A percentile compares a stretch with the other conserved stretches of the same genome.
Evolutionary conservation across 129 eudicot species (phyloP).

Genomic region (Sambucus nigra): DNA sequence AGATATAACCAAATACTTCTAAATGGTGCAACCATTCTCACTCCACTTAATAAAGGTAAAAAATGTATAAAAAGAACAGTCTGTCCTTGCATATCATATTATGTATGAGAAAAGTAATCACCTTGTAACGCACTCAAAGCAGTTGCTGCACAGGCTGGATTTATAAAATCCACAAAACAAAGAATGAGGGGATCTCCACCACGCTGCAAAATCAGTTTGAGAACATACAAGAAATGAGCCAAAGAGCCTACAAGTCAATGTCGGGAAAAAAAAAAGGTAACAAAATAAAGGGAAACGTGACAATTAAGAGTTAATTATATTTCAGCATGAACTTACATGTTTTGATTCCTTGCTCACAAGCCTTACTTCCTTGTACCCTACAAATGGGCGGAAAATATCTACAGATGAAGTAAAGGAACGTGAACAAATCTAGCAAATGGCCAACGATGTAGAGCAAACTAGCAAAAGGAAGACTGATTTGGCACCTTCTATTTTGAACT

Average conservation of each 20-base stretch:
- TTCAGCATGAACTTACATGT: slow-evolving; percentile 39
- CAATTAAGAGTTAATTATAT: background rate
- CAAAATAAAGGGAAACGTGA: background rate
- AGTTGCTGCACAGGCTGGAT: slow-evolving; percentile 57
- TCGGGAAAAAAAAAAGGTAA: background rate
- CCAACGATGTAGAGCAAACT: too few species aligned
- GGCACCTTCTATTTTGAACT: too few species aligned
- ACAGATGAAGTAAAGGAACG: slow-evolving; percentile 22
- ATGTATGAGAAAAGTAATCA: slow-evolving; percentile 6
- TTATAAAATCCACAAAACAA: too few species aligned
- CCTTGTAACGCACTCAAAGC: slow-evolving; percentile 67
- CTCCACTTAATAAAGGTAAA: too few species aligned
- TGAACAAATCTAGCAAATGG: background rate
- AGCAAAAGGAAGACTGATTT: too few species aligned
- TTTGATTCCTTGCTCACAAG: slow-evolving; percentile 53
- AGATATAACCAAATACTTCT: too few species aligned
- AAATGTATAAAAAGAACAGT: too few species aligned
- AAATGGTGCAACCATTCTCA: too few species aligned
- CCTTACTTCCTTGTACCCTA: slow-evolving; percentile 62
- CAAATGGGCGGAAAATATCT: slow-evolving; percentile 70
- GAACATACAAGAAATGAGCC: background rate
- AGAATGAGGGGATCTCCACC: slow-evolving; percentile 55
- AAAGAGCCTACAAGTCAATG: background rate
- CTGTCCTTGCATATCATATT: too few species aligned
- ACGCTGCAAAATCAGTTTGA: slow-evolving; percentile 29